Conservation (phyloP, 495 filamentous ascomycete species). For the Aspergillus saccharolyticus region DNA sequence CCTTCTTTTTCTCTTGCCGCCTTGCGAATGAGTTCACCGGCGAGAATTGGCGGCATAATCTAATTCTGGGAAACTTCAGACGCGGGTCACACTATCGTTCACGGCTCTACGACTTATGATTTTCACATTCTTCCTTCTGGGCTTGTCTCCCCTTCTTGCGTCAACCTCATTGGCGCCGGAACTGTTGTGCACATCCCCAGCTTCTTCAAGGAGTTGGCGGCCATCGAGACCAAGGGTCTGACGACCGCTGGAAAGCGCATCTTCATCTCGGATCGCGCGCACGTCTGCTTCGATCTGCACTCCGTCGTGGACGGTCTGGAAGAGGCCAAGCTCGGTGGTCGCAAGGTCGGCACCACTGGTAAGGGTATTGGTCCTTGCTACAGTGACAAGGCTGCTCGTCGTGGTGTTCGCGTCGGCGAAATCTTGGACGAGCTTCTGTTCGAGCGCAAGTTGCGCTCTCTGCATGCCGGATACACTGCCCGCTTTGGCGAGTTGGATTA, state of each 20-base stretch:
- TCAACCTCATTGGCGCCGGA: conserved; percentile 82
- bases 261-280: conserved; percentile 74
- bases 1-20: background rate
- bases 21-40: background rate
- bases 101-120: conserved; percentile 55
- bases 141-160: conserved; percentile 68
- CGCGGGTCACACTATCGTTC: conserved; percentile 56
- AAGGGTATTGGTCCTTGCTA: conserved; percentile 78
- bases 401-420: conserved; percentile 69
- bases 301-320: conserved; percentile 75
- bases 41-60: background rate
- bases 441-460: conserved; percentile 62
- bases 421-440: conserved; percentile 69
- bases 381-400: conserved; percentile 71
- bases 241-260: conserved; percentile 59
- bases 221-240: conserved; percentile 67
- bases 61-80: conserved; percentile 21
- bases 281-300: conserved; percentile 82
- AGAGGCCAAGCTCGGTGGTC: conserved; percentile 68
- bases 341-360: conserved; percentile 52
- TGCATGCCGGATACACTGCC: conserved; percentile 63
- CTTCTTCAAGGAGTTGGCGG: conserved; percentile 82
- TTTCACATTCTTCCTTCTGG: conserved; percentile 73
- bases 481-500: conserved; percentile 74
- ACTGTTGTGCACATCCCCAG: conserved; percentile 78